These are phyloP conservation scores for Citrus maxima DNA, from an alignment of 345 rosid genomes.

Conservation along the genomic window DNA sequence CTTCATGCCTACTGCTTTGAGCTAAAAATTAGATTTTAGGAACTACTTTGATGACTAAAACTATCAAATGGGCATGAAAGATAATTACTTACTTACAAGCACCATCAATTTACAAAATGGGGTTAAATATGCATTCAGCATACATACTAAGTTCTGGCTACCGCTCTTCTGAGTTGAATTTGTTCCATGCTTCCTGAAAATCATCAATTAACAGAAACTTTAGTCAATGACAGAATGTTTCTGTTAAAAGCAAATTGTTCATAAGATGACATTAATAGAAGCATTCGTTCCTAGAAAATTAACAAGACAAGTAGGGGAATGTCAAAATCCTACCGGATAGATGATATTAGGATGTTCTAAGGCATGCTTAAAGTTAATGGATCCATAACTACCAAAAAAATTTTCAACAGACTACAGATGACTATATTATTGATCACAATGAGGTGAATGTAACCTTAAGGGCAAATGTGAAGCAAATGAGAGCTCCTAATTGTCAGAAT, in stretches of 20 bases:
- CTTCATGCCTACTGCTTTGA: slow-evolving; percentile 13
- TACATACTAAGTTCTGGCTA: slow-evolving; percentile 19
- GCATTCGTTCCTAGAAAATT: not conserved
- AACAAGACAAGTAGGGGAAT: not conserved
- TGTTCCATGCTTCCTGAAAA: slow-evolving; percentile 93
- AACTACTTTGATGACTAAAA: slow-evolving; percentile 3
- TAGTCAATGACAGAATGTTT: not conserved
- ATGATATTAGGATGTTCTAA: not conserved
- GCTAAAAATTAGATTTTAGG: slow-evolving; percentile 4
- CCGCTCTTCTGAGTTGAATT: slow-evolving; percentile 91
- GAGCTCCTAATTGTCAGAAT: not conserved
- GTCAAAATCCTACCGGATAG: not conserved
- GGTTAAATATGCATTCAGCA: slow-evolving; percentile 2
- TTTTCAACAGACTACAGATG: not conserved
- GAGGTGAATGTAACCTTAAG: not conserved
- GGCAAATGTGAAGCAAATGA: not conserved
- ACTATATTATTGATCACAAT: not conserved
- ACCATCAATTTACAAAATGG: slow-evolving; percentile 23
- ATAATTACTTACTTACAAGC: slow-evolving; percentile 34
- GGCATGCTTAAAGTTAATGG: not conserved
- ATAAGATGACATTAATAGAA: not conserved
- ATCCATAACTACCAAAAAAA: not conserved
- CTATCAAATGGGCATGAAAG: not conserved
- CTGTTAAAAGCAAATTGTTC: not conserved
- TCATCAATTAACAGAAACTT: slow-evolving; percentile 7